A percentile compares a stretch with the other conserved stretches of the same genome.
Evolutionary conservation across 139 green algal species (phyloP).

Genomic region (Ettlia oleoabundans): DNA sequence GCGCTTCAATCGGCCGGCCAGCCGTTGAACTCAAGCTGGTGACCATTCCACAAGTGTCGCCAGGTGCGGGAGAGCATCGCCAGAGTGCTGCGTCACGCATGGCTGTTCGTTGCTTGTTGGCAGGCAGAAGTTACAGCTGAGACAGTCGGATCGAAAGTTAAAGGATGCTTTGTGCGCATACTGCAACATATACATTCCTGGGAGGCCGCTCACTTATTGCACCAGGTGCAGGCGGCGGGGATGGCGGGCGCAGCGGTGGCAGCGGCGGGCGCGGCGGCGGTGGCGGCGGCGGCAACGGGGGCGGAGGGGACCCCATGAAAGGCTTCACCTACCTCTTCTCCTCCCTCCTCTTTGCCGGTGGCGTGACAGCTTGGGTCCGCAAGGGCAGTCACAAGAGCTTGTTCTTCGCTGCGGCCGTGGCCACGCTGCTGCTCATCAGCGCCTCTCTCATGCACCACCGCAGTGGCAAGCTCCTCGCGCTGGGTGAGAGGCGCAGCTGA

Average conservation of each 20-base stretch:
- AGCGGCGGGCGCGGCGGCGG: slow-evolving; percentile 21
- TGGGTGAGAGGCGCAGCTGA: slow-evolving; percentile 22
- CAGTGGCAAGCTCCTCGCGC: slow-evolving; percentile 34
- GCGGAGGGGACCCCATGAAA: slow-evolving; percentile 38
- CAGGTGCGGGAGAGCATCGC: neutral
- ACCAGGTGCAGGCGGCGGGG: neutral
- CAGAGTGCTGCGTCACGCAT: neutral
- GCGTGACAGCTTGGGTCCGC: slow-evolving; percentile 31
- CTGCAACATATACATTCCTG: neutral
- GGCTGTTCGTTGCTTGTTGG: neutral
- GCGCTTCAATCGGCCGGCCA: neutral
- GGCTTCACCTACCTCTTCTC: slow-evolving; percentile 44
- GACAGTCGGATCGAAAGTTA: too few species aligned
- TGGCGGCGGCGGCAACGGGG: slow-evolving; percentile 5
- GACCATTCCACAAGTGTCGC: neutral
- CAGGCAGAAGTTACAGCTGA: too few species aligned
- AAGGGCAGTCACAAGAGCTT: slow-evolving; percentile 33
- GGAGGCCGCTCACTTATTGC: neutral
- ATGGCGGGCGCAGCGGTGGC: neutral
- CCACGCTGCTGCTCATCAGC: slow-evolving; percentile 36
- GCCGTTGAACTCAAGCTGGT: neutral
- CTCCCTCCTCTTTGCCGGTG: slow-evolving; percentile 21
- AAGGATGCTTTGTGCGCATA: neutral
- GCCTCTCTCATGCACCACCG: slow-evolving; percentile 43
- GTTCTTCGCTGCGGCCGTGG: slow-evolving; percentile 22